A percentile compares a stretch with the other conserved stretches of the same genome.
phyloP scores from a whole-genome alignment of 2,329 filamentous ascomycete genomes.

The Fusarium sp. region DNA sequence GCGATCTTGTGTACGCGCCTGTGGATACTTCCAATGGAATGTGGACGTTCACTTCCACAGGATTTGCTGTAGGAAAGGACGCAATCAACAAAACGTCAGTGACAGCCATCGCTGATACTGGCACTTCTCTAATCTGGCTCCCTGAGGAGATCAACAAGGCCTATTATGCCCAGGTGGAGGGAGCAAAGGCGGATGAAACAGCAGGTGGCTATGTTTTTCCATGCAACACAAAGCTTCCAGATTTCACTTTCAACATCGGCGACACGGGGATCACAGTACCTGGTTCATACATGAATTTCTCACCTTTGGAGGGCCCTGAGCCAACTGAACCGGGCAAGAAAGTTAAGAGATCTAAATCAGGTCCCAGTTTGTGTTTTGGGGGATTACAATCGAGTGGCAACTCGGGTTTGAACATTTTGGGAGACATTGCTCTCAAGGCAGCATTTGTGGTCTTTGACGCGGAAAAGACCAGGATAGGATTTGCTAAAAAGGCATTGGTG shows the following conservation, averaged over 20 bases:
- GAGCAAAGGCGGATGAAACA: conserved; percentile 56
- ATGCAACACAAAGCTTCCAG: conserved; percentile 60
- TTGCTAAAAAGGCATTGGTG: conserved; percentile 36
- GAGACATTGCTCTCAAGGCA: conserved; percentile 72
- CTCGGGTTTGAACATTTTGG: conserved; percentile 68
- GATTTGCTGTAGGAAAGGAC: conserved; percentile 34
- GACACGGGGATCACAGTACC: conserved; percentile 69
- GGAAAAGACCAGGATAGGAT: conserved; percentile 39
- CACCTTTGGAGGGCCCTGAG: conserved; percentile 51
- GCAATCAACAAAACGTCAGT: conserved; percentile 49
- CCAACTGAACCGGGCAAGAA: neutral
- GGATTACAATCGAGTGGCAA: conserved; percentile 71
- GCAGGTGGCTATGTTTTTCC: conserved; percentile 63
- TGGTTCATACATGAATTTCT: conserved; percentile 67
- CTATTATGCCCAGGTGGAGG: conserved; percentile 63
- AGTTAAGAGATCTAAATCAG: neutral
- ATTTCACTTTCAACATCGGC: conserved; percentile 68
- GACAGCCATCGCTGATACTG: conserved; percentile 67
- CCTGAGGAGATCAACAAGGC: conserved; percentile 63
- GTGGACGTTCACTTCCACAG: conserved; percentile 68
- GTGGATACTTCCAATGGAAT: conserved; percentile 72
- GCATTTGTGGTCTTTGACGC: conserved; percentile 70
- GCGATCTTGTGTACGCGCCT: conserved; percentile 71
- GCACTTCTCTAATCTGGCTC: conserved; percentile 75
- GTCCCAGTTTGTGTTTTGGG: conserved; percentile 67